Conservation (phyloP, 1,284 basidiomycete genomes). For the Thecaphora thlaspeos region DNA sequence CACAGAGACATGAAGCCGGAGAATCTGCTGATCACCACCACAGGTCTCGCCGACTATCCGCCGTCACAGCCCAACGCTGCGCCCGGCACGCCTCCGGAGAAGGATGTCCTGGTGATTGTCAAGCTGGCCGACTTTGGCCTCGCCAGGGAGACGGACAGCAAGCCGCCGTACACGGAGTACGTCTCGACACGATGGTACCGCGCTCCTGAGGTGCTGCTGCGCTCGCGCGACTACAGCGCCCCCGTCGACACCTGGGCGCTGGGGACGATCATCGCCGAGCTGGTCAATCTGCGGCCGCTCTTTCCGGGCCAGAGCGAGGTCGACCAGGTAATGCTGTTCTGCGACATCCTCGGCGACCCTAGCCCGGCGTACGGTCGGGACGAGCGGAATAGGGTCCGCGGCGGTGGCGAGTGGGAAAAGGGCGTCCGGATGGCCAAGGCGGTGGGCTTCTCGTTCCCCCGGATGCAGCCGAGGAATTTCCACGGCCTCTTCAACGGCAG, state of each 20-base stretch:
- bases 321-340: conserved; percentile 88
- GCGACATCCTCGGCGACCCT: conserved; percentile 89
- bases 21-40: conserved; percentile 99
- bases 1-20: conserved; percentile 99
- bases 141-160: conserved; percentile 81
- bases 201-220: conserved; percentile 90
- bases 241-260: conserved; percentile 99
- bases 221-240: conserved; percentile 87
- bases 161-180: conserved; percentile 96
- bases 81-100: conserved; percentile 62
- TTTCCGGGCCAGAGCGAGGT: conserved; percentile 96
- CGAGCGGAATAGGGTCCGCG: conserved; percentile 68
- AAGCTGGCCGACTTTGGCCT: conserved; percentile 99
- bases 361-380: conserved; percentile 78
- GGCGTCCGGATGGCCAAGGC: conserved; percentile 82
- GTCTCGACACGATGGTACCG: conserved; percentile 99
- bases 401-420: conserved; percentile 82
- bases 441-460: conserved; percentile 86
- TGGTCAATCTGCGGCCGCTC: conserved; percentile 89
- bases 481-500: conserved; percentile 74
- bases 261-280: conserved; percentile 95
- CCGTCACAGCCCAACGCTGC: conserved; percentile 33
- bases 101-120: conserved; percentile 93
- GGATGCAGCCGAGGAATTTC: conserved; percentile 75
- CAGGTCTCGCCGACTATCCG: conserved; percentile 91